Percentiles rank a stretch among this genome's conserved stretches.
Evolutionary conservation across 2,329 filamentous ascomycete genomes (phyloP).

Genomic region (Diplodia intermedia): DNA sequence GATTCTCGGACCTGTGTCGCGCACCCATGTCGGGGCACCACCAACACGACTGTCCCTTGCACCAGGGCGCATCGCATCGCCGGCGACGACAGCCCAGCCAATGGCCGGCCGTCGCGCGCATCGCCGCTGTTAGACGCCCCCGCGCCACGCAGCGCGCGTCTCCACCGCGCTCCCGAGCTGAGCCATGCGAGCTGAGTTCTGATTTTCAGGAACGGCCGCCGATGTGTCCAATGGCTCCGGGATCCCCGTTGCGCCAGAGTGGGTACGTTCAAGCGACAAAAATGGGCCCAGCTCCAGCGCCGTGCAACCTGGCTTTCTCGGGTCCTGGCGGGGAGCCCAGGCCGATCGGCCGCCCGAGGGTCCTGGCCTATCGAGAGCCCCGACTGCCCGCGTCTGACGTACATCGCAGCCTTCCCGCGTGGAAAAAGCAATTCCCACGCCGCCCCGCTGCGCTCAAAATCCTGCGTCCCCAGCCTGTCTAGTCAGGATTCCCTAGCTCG

Average conservation of each 20-base stretch:
- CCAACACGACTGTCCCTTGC: conserved; percentile 19
- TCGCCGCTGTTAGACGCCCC: conserved; percentile 7
- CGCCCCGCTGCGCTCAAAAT: conserved; percentile 12
- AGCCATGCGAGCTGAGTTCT: conserved; percentile 17
- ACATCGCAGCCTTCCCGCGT: conserved; percentile 4
- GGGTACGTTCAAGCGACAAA: conserved; percentile 23
- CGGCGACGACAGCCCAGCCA: not conserved
- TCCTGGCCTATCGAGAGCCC: conserved; percentile 9
- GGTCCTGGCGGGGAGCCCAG: conserved; percentile 11
- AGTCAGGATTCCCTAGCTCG: not conserved
- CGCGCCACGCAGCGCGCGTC: conserved; percentile 15
- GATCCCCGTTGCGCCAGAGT: conserved; percentile 29
- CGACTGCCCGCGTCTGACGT: conserved; percentile 15
- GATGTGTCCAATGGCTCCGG: conserved; percentile 24
- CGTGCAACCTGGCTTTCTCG: conserved; percentile 16
- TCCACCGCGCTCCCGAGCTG: conserved; percentile 23
- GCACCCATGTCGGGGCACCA: conserved; percentile 12
- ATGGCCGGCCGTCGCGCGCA: conserved; percentile 17
- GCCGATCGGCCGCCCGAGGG: conserved; percentile 13
- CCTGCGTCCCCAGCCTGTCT: not conserved
- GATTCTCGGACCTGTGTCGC: conserved; percentile 1
- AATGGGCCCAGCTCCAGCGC: conserved; percentile 12
- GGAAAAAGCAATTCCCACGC: conserved; percentile 13
- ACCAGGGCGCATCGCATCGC: not conserved
- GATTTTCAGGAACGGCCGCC: conserved; percentile 30